phyloP scores from a whole-genome alignment of 1,139 yeast species.

The Saccharomyces hybrid region DNA sequence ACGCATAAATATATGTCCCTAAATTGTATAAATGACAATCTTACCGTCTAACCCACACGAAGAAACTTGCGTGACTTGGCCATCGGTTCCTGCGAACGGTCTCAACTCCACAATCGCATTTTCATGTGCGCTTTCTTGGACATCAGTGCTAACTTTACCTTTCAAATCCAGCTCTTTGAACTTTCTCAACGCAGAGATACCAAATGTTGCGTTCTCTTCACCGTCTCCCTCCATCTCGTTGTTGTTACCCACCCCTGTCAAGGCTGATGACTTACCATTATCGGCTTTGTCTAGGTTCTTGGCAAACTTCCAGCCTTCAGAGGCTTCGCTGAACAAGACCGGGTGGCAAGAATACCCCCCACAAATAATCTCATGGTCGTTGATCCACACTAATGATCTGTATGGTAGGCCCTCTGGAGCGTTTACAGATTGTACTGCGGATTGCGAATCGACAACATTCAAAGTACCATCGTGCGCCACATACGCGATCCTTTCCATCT shows the following conservation, averaged over 20 bases:
- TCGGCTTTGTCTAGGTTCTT: slow-evolving; percentile 53
- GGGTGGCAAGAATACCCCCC: slow-evolving; percentile 95
- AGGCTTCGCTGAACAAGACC: slow-evolving; percentile 68
- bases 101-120: slow-evolving; percentile 72
- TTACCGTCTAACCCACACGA: slow-evolving; percentile 86
- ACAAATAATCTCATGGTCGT: slow-evolving; percentile 61
- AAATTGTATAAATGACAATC: slow-evolving; percentile 52
- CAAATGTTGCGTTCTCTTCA: slow-evolving; percentile 51
- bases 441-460: slow-evolving; percentile 44
- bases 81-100: slow-evolving; percentile 36
- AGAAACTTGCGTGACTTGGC: slow-evolving; percentile 47
- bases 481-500: slow-evolving; percentile 70
- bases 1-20: not conserved
- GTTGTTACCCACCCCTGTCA: slow-evolving; percentile 32
- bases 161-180: slow-evolving; percentile 92
- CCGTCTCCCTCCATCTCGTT: slow-evolving; percentile 42
- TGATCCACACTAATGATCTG: slow-evolving; percentile 61
- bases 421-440: slow-evolving; percentile 58
- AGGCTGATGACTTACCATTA: slow-evolving; percentile 18
- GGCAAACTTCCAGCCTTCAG: slow-evolving; percentile 58
- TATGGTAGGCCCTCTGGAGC: slow-evolving; percentile 77
- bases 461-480: slow-evolving; percentile 73
- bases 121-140: slow-evolving; percentile 72
- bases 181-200: slow-evolving; percentile 85
- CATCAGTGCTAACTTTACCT: slow-evolving; percentile 60